Percentiles rank a stretch among this genome's conserved stretches.
These are phyloP conservation scores for Globisporangium cylindrosporum DNA, from an alignment of 352 stramenopile species.

Conservation along the genomic window DNA sequence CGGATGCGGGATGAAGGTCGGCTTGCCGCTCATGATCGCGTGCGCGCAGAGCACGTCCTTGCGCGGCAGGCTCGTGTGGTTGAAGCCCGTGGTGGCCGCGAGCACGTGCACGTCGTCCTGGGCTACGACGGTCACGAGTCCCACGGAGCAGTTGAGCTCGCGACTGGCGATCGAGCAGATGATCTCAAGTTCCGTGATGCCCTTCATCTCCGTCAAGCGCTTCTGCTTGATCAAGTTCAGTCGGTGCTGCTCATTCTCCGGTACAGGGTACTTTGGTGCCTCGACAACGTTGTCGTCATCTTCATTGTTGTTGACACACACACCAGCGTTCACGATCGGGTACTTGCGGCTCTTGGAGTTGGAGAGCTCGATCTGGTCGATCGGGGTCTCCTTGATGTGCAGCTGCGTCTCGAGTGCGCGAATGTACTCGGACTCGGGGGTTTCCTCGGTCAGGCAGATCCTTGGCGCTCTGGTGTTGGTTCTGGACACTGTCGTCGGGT, in stretches of 20 bases:
- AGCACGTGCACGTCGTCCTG: constrained; percentile 36
- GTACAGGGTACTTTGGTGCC: constrained; percentile 5
- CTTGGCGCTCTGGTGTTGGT: not conserved
- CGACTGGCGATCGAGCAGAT: constrained; percentile 39
- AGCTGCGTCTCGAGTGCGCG: constrained; percentile 13
- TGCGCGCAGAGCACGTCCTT: constrained; percentile 57
- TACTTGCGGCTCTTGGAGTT: constrained; percentile 14
- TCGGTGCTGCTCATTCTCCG: constrained; percentile 21
- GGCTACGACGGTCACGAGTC: constrained; percentile 47
- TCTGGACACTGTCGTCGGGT: no score
- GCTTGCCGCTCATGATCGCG: constrained; percentile 43
- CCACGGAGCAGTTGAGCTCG: constrained; percentile 39
- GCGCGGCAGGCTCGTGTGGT: constrained; percentile 27
- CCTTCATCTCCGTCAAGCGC: constrained; percentile 22
- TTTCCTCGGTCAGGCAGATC: constrained; percentile 6
- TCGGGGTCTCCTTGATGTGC: constrained; percentile 10
- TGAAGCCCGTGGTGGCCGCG: constrained; percentile 33
- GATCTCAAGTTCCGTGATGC: constrained; percentile 47
- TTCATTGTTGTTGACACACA: not conserved
- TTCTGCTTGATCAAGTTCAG: constrained; percentile 31
- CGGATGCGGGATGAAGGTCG: constrained; percentile 48
- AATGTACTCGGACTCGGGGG: constrained; percentile 13
- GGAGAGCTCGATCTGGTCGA: constrained; percentile 4
- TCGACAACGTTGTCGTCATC: not conserved
- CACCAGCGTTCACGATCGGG: not conserved